phyloP scores from a whole-genome alignment of 1,139 yeast species.

The Eremothecium sinecaudum region DNA sequence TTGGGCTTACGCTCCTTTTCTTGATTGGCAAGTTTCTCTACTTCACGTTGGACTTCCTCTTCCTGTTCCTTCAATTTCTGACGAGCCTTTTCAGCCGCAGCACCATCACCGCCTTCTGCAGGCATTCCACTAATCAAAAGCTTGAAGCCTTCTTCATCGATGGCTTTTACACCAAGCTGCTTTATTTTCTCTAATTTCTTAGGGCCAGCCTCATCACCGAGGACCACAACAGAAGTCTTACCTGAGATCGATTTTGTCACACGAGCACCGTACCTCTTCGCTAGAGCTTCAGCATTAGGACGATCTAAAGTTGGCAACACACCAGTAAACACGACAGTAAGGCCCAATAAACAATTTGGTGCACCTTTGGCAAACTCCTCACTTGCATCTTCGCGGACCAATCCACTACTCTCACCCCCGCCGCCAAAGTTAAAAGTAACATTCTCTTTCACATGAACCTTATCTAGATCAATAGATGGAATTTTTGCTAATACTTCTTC shows the following conservation, averaged over 20 bases:
- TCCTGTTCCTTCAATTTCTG: conserved; percentile 63
- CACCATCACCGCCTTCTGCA: conserved; percentile 82
- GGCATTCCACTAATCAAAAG: conserved; percentile 74
- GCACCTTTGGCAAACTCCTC: conserved; percentile 53
- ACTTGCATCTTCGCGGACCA: conserved; percentile 9
- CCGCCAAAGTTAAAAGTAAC: conserved; percentile 19
- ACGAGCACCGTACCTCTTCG: conserved; percentile 86
- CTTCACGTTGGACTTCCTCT: conserved; percentile 41
- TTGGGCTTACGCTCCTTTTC: conserved; percentile 25
- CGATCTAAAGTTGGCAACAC: conserved; percentile 72
- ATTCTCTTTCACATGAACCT: conserved; percentile 28
- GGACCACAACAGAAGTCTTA: conserved; percentile 77
- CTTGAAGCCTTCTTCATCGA: conserved; percentile 79
- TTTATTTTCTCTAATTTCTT: conserved; percentile 79
- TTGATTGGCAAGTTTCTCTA: conserved; percentile 38
- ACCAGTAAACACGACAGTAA: conserved; percentile 92
- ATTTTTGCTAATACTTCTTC: conserved; percentile 27
- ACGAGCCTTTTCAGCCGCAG: conserved; percentile 62
- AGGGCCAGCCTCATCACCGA: conserved; percentile 97
- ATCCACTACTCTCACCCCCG: conserved; percentile 8
- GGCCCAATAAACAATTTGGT: conserved; percentile 74
- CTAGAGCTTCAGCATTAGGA: conserved; percentile 62
- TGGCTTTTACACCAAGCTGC: conserved; percentile 63
- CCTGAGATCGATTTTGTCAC: conserved; percentile 82
- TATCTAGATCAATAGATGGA: conserved; percentile 28